Percentiles rank a stretch among this genome's conserved stretches.
These are phyloP conservation scores for Backusella tarrabulga DNA, from an alignment of 192 early-diverging fungal genomes.

Conservation along the genomic window DNA sequence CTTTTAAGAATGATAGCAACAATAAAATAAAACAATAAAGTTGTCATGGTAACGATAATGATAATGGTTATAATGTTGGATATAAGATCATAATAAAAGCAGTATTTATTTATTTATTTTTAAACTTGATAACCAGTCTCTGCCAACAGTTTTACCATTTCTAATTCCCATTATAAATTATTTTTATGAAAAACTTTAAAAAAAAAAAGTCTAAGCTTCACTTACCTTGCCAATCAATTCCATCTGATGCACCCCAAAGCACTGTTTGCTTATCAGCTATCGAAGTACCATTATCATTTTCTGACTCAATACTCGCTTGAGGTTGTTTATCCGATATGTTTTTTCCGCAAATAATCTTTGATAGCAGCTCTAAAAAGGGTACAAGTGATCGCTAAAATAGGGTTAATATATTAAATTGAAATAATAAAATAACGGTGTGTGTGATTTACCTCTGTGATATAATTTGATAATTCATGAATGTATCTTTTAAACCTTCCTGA, in stretches of 20 bases:
- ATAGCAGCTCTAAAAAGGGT: constrained; percentile 7
- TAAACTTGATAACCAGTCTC: constrained; percentile 13
- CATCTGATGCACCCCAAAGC: neutral
- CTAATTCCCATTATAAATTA: neutral
- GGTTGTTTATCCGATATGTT: neutral
- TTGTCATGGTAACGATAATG: neutral
- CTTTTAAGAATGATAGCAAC: neutral
- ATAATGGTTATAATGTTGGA: neutral
- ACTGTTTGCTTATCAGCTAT: neutral
- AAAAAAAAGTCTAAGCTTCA: neutral
- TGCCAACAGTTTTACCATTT: constrained; percentile 15
- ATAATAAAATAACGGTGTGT: neutral
- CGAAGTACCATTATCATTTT: neutral
- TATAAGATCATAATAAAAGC: neutral
- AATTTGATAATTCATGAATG: neutral
- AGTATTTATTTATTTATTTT: neutral
- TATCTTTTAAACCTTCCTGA: neutral
- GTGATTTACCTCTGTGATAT: constrained; percentile 6
- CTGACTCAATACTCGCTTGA: neutral
- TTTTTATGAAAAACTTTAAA: neutral
- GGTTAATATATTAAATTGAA: neutral
- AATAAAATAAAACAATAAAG: too few species aligned
- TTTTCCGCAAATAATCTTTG: constrained; percentile 1
- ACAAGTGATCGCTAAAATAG: constrained; percentile 1
- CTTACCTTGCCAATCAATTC: constrained; percentile 15